phyloP scores from a whole-genome alignment of 2,329 filamentous ascomycete genomes.

The Trichoderma brevicompactum region DNA sequence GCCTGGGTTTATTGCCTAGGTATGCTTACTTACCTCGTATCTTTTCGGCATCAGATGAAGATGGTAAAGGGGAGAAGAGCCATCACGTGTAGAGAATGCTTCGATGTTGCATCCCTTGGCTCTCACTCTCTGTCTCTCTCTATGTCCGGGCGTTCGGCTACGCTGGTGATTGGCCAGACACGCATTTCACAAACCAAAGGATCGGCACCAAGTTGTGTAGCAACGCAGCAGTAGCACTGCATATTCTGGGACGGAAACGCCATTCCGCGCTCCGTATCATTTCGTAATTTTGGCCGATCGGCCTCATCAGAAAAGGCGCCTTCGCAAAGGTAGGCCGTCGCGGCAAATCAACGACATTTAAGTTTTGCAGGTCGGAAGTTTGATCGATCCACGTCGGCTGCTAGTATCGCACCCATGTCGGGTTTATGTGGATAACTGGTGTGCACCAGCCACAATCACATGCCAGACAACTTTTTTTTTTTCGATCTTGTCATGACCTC shows the following conservation, averaged over 20 bases:
- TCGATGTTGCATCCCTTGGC: slow-evolving; percentile 18
- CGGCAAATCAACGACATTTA: not conserved
- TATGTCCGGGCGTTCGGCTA: slow-evolving; percentile 8
- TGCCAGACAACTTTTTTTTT: slow-evolving; percentile 33
- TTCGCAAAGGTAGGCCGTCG: no score
- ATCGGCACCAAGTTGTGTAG: slow-evolving; percentile 9
- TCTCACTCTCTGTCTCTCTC: no score
- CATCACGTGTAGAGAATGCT: slow-evolving; percentile 12
- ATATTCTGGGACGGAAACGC: not conserved
- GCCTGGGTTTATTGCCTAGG: not conserved
- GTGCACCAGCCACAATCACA: slow-evolving; percentile 42
- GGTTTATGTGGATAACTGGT: slow-evolving; percentile 21
- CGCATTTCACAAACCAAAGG: not conserved
- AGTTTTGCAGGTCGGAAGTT: slow-evolving; percentile 26
- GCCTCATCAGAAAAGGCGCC: no score
- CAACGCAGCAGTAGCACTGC: slow-evolving; percentile 5
- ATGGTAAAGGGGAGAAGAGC: not conserved
- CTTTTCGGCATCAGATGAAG: slow-evolving; percentile 22
- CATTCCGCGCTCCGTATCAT: slow-evolving; percentile 1
- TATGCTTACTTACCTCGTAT: slow-evolving; percentile 21
- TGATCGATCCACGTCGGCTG: slow-evolving; percentile 23
- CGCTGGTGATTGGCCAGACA: slow-evolving; percentile 6
- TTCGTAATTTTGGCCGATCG: not conserved
- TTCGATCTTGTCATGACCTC: not conserved
- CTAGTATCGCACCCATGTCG: slow-evolving; percentile 18